Evolutionary conservation across 2,329 filamentous ascomycete genomes (phyloP).

Genomic region (Diplodia sapinea): DNA sequence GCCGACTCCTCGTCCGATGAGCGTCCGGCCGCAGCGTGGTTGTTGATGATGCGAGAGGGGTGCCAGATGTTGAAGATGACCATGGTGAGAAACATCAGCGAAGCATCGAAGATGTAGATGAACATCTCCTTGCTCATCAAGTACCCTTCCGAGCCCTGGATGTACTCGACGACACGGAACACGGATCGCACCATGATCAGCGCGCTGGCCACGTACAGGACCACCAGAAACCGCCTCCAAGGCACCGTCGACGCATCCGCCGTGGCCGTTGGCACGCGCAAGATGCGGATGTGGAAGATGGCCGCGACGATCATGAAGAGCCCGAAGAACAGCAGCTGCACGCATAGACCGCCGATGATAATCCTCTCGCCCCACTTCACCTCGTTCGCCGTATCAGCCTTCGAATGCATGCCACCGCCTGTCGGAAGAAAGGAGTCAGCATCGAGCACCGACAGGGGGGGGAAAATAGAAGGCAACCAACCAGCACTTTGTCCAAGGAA

Average conservation of each 20-base stretch:
- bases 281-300: constrained; percentile 40
- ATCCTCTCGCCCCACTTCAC: constrained; percentile 47
- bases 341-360: constrained; percentile 56
- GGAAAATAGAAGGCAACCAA: not conserved
- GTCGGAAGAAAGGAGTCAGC: not conserved
- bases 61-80: constrained; percentile 48
- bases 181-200: constrained; percentile 58
- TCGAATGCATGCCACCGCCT: constrained; percentile 26
- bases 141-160: constrained; percentile 52
- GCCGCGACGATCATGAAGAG: constrained; percentile 52
- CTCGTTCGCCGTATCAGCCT: not conserved
- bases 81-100: constrained; percentile 53
- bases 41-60: constrained; percentile 41
- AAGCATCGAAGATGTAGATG: constrained; percentile 56
- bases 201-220: constrained; percentile 52
- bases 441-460: not conserved
- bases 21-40: not conserved
- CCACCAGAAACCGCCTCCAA: constrained; percentile 46
- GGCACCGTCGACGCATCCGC: not conserved
- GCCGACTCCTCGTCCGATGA: constrained; percentile 14
- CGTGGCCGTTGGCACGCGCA: constrained; percentile 33
- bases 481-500: constrained; percentile 49
- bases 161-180: constrained; percentile 58
- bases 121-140: constrained; percentile 55
- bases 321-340: constrained; percentile 59